A percentile compares a stretch with the other conserved stretches of the same genome.
phyloP scores from a whole-genome alignment of 768 basidiomycete genomes.

The Udeniomyces megalosporus region DNA sequence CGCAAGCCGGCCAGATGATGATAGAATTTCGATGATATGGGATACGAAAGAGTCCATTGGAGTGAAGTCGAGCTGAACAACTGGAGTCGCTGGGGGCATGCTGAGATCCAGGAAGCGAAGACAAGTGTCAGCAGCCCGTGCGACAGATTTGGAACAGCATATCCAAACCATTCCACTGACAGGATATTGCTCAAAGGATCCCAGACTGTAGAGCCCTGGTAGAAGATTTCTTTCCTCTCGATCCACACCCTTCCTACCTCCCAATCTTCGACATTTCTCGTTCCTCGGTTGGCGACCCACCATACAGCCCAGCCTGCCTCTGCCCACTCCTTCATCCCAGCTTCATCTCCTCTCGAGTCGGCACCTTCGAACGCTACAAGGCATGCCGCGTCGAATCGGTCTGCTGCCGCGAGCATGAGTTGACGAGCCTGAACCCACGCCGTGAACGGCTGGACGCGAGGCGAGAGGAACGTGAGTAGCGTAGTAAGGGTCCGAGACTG shows the following conservation, averaged over 20 bases:
- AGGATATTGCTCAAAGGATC: slow-evolving; percentile 56
- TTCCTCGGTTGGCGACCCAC: slow-evolving; percentile 17
- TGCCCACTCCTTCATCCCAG: slow-evolving; percentile 62
- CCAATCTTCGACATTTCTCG: slow-evolving; percentile 40
- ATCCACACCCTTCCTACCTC: slow-evolving; percentile 91
- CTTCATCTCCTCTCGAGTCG: slow-evolving; percentile 56
- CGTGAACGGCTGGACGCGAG: slow-evolving; percentile 50
- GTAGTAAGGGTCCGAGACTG: slow-evolving; percentile 57
- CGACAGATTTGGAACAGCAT: no score
- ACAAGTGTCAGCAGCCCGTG: slow-evolving; percentile 41
- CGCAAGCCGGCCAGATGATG: slow-evolving; percentile 54
- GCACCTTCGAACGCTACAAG: slow-evolving; percentile 81
- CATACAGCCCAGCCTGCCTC: slow-evolving; percentile 75
- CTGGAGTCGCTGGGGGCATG: not conserved
- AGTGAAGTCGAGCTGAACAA: slow-evolving; percentile 58
- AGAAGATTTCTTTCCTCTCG: slow-evolving; percentile 87
- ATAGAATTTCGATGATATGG: slow-evolving; percentile 40
- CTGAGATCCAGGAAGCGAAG: not conserved
- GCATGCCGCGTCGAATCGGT: slow-evolving; percentile 71
- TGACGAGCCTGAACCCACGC: slow-evolving; percentile 47
- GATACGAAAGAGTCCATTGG: slow-evolving; percentile 87
- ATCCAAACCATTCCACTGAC: no score
- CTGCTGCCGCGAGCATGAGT: slow-evolving; percentile 59
- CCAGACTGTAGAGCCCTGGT: slow-evolving; percentile 47
- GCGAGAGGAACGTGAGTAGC: slow-evolving; percentile 59